phyloP scores from a whole-genome alignment of 495 filamentous ascomycete species.

The Friedmanniomyces endolithicus region DNA sequence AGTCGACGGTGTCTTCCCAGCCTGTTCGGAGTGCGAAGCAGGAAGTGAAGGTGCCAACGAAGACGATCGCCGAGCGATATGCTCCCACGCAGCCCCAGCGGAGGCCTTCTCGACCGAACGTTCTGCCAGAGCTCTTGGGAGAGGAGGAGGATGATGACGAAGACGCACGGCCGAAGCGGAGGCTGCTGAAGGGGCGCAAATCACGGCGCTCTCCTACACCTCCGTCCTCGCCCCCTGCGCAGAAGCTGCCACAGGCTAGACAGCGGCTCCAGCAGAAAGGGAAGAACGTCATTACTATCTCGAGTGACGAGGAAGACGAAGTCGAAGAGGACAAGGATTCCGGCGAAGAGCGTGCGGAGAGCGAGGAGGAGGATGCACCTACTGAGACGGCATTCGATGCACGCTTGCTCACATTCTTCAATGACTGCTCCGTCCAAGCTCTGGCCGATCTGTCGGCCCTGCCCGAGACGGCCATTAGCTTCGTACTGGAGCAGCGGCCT shows the following conservation, averaged over 20 bases:
- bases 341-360: conserved; percentile 33
- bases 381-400: conserved; percentile 29
- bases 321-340: conserved; percentile 39
- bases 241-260: background rate
- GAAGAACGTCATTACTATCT: conserved; percentile 5
- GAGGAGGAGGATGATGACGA: conserved; percentile 16
- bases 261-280: background rate
- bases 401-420: conserved; percentile 68
- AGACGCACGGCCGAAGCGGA: conserved; percentile 31
- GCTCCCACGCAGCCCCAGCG: conserved; percentile 33
- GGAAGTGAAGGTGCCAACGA: conserved; percentile 45
- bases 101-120: conserved; percentile 2
- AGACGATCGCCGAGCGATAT: conserved; percentile 51
- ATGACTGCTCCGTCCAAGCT: conserved; percentile 57
- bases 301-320: conserved; percentile 41
- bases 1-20: conserved; percentile 1
- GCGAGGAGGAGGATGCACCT: conserved; percentile 29
- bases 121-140: conserved; percentile 1
- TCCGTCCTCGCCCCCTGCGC: conserved; percentile 23
- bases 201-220: conserved; percentile 36
- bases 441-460: conserved; percentile 66
- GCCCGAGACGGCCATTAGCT: conserved; percentile 50
- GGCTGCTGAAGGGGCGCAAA: conserved; percentile 49
- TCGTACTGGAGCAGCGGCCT: conserved; percentile 49
- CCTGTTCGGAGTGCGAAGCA: conserved; percentile 35